Base-by-base conservation (phyloP, 352 stramenopile genomes). In the Phytophthora boehmeriae region DNA sequence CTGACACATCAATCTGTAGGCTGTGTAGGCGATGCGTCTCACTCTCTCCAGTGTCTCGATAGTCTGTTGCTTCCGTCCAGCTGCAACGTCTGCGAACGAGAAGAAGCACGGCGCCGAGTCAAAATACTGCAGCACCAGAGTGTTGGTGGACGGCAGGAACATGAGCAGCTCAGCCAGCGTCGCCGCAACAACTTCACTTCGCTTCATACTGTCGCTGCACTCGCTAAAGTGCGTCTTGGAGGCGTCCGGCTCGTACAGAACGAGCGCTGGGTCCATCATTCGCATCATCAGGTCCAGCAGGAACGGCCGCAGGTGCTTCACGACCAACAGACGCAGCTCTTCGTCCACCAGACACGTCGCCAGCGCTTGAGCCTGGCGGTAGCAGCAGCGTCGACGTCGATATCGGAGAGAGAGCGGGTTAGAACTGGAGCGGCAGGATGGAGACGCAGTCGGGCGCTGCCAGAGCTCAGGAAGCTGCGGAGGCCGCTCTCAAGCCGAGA, bases 61-160 rank as follows among this genome's bases (percentile, higher is more conserved):
- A n/a, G 38, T 54, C 27, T 82, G 66, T 34, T 75, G 49, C 39
- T 77, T 75, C 54, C 83, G 77, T 46, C 65, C 27, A 14, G 65
- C 61, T 10, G 68, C 73, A 10, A 92, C 65, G 58, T 76, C 80
- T 8, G 78, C 72, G 41, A 80, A 90, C 56, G 89, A 59, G 54
- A 96, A 93, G 67, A 93, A 96, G 59, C 85, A 92, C 11, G 74
- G 79, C 25, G 80, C 68, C 14, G 83, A 65, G 53, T 78, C 55
- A 16, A 92, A 88, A 58, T 83, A 87, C 45, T 90, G 84, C 25
- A 83, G 66, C 36, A 87, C 79, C 17, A 89, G 51, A 5, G 73
- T 76, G 63, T 75, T 81, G 22, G 71, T 80, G 34, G 89, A 55
- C 17, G 84, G 84, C 20, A 89, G 43, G 30, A 80, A 79, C 27